Base-by-base conservation (phyloP, 345 rosid species). In the Kandelia obovata region DNA sequence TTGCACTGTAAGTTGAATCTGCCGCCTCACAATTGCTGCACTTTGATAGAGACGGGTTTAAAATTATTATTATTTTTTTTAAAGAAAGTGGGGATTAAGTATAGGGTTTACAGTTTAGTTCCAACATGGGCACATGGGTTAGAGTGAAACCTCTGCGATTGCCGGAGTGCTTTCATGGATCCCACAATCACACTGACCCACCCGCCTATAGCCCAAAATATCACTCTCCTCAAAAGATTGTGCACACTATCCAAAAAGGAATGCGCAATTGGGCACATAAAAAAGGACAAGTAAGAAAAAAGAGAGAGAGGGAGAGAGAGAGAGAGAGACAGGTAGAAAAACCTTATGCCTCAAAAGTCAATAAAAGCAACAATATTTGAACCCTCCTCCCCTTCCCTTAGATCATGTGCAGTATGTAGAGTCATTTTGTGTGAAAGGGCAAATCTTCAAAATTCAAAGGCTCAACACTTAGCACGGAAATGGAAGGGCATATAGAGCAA, bases 111-210 rank as follows among this genome's bases (percentile, higher is more conserved):
- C 47, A 32, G n/a, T 21, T 35, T 67, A 37, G 21, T 75, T 83
- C 70, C 78, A 78, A 78, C 77, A 75, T 61, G 58, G 56, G n/a
- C 78, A 73, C 82, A 75, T 83, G 80, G 82, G 71, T 28, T 28
- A 66, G 68, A 35, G 53, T 58, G 43, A 58, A 53, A 43, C 19
- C 21, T 30, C 52, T 23, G 27, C 28, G 10, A 56, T 56, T 70
- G 72, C 53, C 59, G 53, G 63, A 51, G 47, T 58, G 70, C 72
- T 78, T 80, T 78, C 84, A 68, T 73, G 65, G 76, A 78, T 80
- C 77, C 82, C 82, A 80, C 79, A 64, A 72, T 65, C 75, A 60
- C 76, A 64, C 70, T 66, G 35, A 62, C 46, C 75, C 64, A 70
- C 34, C 21, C 31, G 58, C 65, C 66, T 73, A 21, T 21, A 55